These are phyloP conservation scores for Phyllosticta paracitricarpa DNA, from an alignment of 2,329 filamentous ascomycete species.

Conservation along the genomic window DNA sequence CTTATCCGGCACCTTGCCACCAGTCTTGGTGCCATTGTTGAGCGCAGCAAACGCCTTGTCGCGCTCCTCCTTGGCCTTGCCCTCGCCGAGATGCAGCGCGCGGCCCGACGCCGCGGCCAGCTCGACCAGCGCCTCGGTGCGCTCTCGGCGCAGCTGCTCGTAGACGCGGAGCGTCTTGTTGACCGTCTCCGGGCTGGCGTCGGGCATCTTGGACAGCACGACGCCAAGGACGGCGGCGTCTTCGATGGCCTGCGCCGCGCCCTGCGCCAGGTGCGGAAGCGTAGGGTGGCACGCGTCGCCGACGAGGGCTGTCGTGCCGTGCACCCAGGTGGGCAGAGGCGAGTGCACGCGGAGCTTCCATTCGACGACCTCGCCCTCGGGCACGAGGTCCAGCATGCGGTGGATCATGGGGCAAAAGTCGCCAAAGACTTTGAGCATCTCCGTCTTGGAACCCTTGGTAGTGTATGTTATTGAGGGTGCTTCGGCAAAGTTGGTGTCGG, in stretches of 20 bases:
- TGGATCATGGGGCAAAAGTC: conserved; percentile 54
- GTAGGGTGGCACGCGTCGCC: conserved; percentile 55
- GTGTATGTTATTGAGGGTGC: conserved; percentile 52
- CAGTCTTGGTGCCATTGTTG: conserved; percentile 25
- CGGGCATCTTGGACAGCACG: conserved; percentile 40
- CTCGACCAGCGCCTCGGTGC: conserved; percentile 48
- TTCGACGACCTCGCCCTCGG: conserved; percentile 55
- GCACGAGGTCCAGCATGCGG: conserved; percentile 50
- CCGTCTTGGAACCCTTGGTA: conserved; percentile 49
- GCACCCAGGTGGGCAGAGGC: conserved; percentile 52
- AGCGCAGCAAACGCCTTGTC: conserved; percentile 45
- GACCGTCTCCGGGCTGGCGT: conserved; percentile 35
- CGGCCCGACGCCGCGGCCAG: conserved; percentile 46
- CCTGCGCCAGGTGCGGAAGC: conserved; percentile 53
- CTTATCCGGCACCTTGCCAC: conserved; percentile 38
- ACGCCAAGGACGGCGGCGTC: conserved; percentile 49
- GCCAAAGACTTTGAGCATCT: conserved; percentile 49
- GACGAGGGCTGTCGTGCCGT: conserved; percentile 42
- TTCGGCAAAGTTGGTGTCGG: conserved; percentile 49
- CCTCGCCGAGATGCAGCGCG: conserved; percentile 47
- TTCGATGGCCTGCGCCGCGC: conserved; percentile 56
- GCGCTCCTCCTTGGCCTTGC: conserved; percentile 48
- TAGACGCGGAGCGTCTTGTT: conserved; percentile 46
- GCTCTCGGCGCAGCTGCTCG: conserved; percentile 45
- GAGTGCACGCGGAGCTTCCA: conserved; percentile 56